Evolutionary conservation across 2,329 filamentous ascomycete species (phyloP).

Genomic region (Pseudonectria foliicola): DNA sequence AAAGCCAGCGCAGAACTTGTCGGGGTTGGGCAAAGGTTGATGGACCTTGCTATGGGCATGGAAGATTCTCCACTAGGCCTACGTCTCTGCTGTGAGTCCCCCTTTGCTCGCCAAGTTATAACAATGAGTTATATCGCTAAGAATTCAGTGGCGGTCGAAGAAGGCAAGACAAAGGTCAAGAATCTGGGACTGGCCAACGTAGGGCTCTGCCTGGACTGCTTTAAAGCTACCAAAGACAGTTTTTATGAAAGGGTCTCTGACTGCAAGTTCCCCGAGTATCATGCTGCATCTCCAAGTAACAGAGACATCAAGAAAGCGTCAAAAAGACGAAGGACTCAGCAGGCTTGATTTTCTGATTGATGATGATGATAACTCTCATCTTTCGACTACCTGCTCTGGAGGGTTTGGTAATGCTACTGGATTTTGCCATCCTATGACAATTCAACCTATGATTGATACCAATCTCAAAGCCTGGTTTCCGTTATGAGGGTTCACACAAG

Average conservation of each 20-base stretch:
- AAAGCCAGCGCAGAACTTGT: not conserved
- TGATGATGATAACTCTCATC: too few species aligned
- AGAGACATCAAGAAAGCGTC: too few species aligned
- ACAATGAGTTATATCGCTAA: not conserved
- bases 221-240: not conserved
- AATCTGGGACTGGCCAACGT: too few species aligned
- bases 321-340: too few species aligned
- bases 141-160: not conserved
- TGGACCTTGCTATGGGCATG: not conserved
- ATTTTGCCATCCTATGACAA: too few species aligned
- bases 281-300: not conserved
- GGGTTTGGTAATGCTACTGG: too few species aligned
- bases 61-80: not conserved
- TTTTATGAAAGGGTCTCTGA: not conserved
- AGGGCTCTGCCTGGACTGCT: not conserved
- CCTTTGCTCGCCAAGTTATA: too few species aligned
- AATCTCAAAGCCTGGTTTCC: too few species aligned
- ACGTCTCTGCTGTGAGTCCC: not conserved
- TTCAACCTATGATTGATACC: too few species aligned
- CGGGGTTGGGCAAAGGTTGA: not conserved
- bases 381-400: too few species aligned
- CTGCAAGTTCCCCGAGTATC: not conserved
- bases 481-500: too few species aligned
- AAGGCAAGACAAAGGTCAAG: not conserved
- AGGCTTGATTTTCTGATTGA: too few species aligned